A percentile compares a stretch with the other conserved stretches of the same genome.
Evolutionary conservation across 192 early-diverging fungal genomes (phyloP).

Genomic region (Coemansia sp.): DNA sequence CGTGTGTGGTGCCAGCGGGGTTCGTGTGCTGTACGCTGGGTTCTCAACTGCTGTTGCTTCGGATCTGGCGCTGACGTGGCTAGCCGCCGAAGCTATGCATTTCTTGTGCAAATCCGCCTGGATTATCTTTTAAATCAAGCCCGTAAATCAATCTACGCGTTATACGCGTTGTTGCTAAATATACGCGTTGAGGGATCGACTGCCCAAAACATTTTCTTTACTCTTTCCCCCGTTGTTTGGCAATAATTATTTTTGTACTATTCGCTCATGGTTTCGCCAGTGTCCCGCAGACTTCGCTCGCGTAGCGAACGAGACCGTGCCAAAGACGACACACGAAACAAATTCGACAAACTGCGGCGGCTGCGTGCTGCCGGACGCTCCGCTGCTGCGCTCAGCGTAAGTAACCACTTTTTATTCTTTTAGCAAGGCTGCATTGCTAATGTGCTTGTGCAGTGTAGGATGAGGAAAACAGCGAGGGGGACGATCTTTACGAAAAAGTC

Average conservation of each 20-base stretch:
- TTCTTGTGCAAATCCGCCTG: conserved; percentile 29
- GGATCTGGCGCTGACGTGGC: conserved; percentile 32
- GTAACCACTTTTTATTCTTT: not conserved
- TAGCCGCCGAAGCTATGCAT: conserved; percentile 28
- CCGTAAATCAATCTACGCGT: not conserved
- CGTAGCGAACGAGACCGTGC: conserved; percentile 12
- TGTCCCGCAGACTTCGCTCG: conserved; percentile 27
- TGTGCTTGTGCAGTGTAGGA: conserved; percentile 8
- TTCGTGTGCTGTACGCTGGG: conserved; percentile 22
- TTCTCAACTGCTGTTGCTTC: conserved; percentile 13
- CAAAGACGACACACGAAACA: conserved; percentile 13
- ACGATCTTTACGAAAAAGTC: conserved; percentile 37
- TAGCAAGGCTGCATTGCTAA: not conserved
- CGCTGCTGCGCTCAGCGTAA: conserved; percentile 18
- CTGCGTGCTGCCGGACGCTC: conserved; percentile 45
- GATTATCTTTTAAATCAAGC: not conserved
- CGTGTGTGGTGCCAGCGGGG: not conserved
- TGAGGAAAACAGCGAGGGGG: conserved; percentile 11
- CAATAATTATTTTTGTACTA: conserved; percentile 3
- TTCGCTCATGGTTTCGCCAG: conserved; percentile 24
- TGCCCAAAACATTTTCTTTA: not conserved
- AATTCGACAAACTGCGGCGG: conserved; percentile 44
- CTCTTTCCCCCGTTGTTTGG: not conserved
- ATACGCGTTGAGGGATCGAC: not conserved
- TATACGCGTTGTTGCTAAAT: not conserved